These are phyloP conservation scores for Aureobasidium pullulans DNA, from an alignment of 2,329 filamentous ascomycete species.

Conservation along the genomic window DNA sequence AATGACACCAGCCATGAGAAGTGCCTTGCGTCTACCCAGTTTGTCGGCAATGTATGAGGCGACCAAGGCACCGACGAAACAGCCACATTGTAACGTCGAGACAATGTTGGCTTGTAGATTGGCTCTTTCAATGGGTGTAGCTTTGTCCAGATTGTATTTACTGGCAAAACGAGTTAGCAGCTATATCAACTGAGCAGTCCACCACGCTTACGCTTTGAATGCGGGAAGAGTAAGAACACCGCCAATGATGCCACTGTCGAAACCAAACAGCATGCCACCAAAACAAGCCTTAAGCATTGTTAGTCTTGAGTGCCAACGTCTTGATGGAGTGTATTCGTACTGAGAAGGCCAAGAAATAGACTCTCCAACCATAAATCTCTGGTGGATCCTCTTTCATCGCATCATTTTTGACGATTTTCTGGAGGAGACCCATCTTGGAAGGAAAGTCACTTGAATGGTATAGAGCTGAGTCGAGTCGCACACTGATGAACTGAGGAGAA, in stretches of 20 bases:
- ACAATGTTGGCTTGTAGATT: conserved; percentile 61
- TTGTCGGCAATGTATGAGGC: conserved; percentile 48
- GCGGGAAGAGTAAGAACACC: conserved; percentile 56
- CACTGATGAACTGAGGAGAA: neutral
- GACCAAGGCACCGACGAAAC: conserved; percentile 57
- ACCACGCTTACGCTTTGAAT: conserved; percentile 44
- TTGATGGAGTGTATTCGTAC: conserved; percentile 25
- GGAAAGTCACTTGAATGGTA: neutral
- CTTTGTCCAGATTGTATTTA: conserved; percentile 44
- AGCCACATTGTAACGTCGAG: conserved; percentile 62
- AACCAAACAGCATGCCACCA: conserved; percentile 61
- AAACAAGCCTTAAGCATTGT: conserved; percentile 47
- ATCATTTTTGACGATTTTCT: conserved; percentile 58
- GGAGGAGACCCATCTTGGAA: conserved; percentile 36
- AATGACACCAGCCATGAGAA: conserved; percentile 51
- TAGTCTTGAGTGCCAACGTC: conserved; percentile 18
- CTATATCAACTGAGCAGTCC: too few relatives aligned
- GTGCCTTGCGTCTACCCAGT: conserved; percentile 47
- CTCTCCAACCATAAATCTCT: conserved; percentile 64
- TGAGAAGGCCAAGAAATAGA: conserved; percentile 56
- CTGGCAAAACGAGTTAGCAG: conserved; percentile 25
- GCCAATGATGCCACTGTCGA: conserved; percentile 61
- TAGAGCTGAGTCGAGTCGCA: neutral
- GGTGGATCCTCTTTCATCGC: conserved; percentile 61
- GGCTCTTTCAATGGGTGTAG: conserved; percentile 36